Evolutionary conservation across 805 yeast species (phyloP), one percentile per base, ranked within the genome.

Genomic region (Ogataea kodamae): DNA sequence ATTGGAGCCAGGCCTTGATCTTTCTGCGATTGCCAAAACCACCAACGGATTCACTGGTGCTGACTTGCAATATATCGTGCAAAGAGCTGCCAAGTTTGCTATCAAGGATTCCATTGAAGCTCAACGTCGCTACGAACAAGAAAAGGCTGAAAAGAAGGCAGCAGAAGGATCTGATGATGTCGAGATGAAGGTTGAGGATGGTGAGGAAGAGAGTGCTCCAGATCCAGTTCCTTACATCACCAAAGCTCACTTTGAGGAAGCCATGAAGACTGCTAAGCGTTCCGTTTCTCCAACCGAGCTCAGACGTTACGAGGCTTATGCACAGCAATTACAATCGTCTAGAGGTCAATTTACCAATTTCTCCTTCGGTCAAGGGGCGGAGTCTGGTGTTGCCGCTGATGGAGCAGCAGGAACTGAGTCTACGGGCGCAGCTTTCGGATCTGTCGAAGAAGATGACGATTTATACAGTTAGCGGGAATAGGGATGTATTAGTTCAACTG

Each of bases 1-100:
- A 53, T 74, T 92, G 57, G 98, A 94, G 68, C 98, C 98, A 47
- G 97, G 96, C 39, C 72, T 92, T 55, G 90, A 87, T 51, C 74
- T 92, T 57, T 62, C 67, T 30, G 88, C 89, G 59, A 88, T 92
- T 61, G 94, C 98, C 40, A 84, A 81, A 66, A 80, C 85, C 45
- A 88, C 98, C n/a, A 78, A 82, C 52, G 99, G 99, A 15, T 92
- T 92, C 76, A 84, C 97, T 30, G 99, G 99, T 81, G 99, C 99
- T 35, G 99, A 92, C 72, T 77, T 92, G 67, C 78, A 85, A 24
- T 92, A 89, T 68, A 89, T 92, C 65, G 98, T 85, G 35, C 98
- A 92, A 73, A 87, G 99, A 68, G 80, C 98, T 33, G 99, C 98
- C 48, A 92, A 92, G 69, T 90, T 84, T 63, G 99, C 99, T 45